These are phyloP conservation scores for Aspergillus egyptiacus DNA, from an alignment of 495 filamentous ascomycete species.

Conservation along the genomic window DNA sequence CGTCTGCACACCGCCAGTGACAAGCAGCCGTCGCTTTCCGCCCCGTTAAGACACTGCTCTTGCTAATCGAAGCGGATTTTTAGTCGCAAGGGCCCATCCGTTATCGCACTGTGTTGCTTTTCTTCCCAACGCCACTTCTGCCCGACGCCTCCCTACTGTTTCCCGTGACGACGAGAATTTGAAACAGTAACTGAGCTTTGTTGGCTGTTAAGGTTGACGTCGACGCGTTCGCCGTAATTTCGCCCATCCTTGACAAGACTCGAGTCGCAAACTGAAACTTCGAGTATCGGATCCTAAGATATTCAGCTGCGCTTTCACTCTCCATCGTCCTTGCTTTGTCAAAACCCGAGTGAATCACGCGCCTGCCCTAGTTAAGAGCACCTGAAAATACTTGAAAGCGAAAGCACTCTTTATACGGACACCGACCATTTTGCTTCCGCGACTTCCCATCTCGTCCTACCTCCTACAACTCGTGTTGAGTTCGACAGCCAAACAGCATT, in stretches of 20 bases:
- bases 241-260: constrained; percentile 1
- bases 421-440: too few species aligned
- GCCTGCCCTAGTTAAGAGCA: too few species aligned
- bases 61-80: not conserved
- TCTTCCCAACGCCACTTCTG: not conserved
- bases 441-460: too few species aligned
- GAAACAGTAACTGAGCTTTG: constrained; percentile 7
- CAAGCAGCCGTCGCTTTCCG: not conserved
- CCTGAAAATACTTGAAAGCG: too few species aligned
- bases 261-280: not conserved
- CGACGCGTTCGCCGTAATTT: constrained; percentile 2
- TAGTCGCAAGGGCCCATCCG: not conserved
- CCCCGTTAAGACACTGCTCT: too few species aligned
- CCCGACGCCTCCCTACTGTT: constrained; percentile 2
- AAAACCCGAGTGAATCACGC: not conserved
- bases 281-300: too few species aligned
- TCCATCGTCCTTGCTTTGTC: not conserved
- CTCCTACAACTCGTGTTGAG: too few species aligned
- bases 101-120: not conserved
- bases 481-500: not conserved
- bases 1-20: too few species aligned
- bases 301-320: not conserved
- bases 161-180: not conserved
- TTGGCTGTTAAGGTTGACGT: constrained; percentile 2
- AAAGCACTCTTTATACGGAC: too few species aligned